Evolutionary conservation across 768 basidiomycete species (phyloP), one percentile per base, ranked within the genome.

Genomic region (Termitomyces sp.): DNA sequence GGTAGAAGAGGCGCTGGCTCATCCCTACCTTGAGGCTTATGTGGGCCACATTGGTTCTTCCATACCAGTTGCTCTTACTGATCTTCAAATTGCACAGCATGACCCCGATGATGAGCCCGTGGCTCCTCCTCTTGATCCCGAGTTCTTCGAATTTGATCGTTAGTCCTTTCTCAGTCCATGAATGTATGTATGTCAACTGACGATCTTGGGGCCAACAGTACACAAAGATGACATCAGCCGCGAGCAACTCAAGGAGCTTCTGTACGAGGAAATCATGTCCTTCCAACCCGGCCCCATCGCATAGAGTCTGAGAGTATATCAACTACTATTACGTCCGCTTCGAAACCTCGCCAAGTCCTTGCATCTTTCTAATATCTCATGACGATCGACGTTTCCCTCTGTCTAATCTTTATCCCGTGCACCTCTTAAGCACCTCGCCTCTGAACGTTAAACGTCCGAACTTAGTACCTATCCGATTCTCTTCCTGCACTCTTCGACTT

Each of bases 71-170:
- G 29, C 36, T 43, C n/a, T 32, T 9, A 25, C 52, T 52, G 45
- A 44, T 35, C 50, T 50, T 35, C 35, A 15, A 49, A 25, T 45
- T 27, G 35, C 53, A 32, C 62, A 90, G 87, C 94, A 96, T 65
- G 94, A 97, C 66, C 93, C 95, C 2, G 93, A 96, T 47, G 97
- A 99, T 64, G 97, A 99, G 71, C 97, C 97, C 0, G 83, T 88
- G 22, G 95, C 95, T 0, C 89, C 94, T 5, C 95, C 96, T n/a
- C 85, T 99, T 45, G 91, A 92, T 60, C 89, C 94, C 4, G 88
- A 89, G 61, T 99, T 98, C 78, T 99, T 99, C 70, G 94, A 96
- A 66, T 98, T 98, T 68, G 97, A 99, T 70, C 73, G 89, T 91
- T 60, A 73, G 89, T 80, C 15, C n/a, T 31, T 49, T 55, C 39